A percentile compares a stretch with the other conserved stretches of the same genome.
These are phyloP conservation scores for Picea sitchensis DNA, from an alignment of 75 land plant species.

Conservation along the genomic window DNA sequence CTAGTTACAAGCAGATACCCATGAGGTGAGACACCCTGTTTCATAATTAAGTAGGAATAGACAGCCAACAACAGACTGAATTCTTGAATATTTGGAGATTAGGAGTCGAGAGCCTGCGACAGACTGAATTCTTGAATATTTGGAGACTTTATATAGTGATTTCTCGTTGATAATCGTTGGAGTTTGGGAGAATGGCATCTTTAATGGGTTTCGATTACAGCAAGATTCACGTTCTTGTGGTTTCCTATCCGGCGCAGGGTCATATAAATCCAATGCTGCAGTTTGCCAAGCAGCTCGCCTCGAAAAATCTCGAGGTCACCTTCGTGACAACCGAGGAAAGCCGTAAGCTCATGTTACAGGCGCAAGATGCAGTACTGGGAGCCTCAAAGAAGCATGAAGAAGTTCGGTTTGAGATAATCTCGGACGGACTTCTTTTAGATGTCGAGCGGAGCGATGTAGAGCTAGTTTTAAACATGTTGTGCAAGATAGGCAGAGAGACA, in stretches of 20 bases:
- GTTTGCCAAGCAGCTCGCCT: slow-evolving; percentile 23
- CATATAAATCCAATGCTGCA: slow-evolving; percentile 39
- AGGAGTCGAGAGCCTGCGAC: too few species aligned
- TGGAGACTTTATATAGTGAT: too few species aligned
- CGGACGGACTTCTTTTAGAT: background rate
- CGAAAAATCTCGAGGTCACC: slow-evolving; percentile 24
- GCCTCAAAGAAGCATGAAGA: background rate
- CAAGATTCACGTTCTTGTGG: slow-evolving; percentile 20
- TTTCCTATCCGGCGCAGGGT: slow-evolving; percentile 32
- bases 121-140: too few species aligned
- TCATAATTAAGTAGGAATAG: too few species aligned
- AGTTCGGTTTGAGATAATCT: background rate
- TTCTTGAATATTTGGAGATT: background rate
- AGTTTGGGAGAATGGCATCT: background rate
- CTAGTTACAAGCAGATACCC: too few species aligned
- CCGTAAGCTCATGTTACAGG: slow-evolving; percentile 14
- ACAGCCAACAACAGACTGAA: too few species aligned
- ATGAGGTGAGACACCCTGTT: too few species aligned
- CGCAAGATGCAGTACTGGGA: background rate
- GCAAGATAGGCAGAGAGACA: too few species aligned
- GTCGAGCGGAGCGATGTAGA: background rate
- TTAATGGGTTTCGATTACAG: background rate
- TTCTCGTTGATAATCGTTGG: too few species aligned
- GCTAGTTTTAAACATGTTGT: too few species aligned
- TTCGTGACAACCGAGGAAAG: slow-evolving; percentile 21